phyloP scores from a whole-genome alignment of 805 yeast species.

The Saturnispora gosingensis region DNA sequence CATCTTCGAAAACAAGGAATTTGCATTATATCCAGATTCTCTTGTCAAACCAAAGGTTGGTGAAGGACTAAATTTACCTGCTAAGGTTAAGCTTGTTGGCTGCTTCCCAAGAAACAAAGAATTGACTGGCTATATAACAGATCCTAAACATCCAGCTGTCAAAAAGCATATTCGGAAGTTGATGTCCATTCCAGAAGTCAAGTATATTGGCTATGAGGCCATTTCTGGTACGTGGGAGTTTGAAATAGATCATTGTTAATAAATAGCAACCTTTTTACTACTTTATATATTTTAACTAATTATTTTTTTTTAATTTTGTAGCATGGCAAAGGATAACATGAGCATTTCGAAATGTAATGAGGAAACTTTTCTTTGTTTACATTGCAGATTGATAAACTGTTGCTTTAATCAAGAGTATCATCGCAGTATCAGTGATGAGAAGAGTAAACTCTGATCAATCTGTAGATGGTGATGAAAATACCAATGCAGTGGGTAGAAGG shows the following conservation, averaged over 20 bases:
- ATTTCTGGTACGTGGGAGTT: slow-evolving; percentile 66
- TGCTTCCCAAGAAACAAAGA: slow-evolving; percentile 75
- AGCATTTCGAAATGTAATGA: not conserved
- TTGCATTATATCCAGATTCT: slow-evolving; percentile 66
- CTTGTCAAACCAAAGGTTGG: slow-evolving; percentile 53
- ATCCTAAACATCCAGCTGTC: slow-evolving; percentile 65
- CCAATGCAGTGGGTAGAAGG: not conserved
- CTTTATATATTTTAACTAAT: not conserved
- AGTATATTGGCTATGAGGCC: slow-evolving; percentile 71
- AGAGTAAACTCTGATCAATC: not conserved
- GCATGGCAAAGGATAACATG: not conserved
- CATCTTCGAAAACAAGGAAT: slow-evolving; percentile 47
- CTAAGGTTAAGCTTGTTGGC: slow-evolving; percentile 61
- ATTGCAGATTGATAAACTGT: not conserved
- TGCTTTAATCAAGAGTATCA: too few relatives aligned
- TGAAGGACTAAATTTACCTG: slow-evolving; percentile 75
- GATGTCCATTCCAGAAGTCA: slow-evolving; percentile 46
- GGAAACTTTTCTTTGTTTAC: slow-evolving; percentile 1
- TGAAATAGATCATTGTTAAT: slow-evolving; percentile 34
- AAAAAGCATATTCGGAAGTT: slow-evolving; percentile 60
- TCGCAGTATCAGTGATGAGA: not conserved
- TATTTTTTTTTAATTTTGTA: not conserved
- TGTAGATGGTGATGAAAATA: not conserved
- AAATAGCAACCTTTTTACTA: not conserved
- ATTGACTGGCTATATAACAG: slow-evolving; percentile 63